Evolutionary conservation across 805 yeast species (phyloP), one percentile per base, ranked within the genome.

Genomic region (Ogataea pini): DNA sequence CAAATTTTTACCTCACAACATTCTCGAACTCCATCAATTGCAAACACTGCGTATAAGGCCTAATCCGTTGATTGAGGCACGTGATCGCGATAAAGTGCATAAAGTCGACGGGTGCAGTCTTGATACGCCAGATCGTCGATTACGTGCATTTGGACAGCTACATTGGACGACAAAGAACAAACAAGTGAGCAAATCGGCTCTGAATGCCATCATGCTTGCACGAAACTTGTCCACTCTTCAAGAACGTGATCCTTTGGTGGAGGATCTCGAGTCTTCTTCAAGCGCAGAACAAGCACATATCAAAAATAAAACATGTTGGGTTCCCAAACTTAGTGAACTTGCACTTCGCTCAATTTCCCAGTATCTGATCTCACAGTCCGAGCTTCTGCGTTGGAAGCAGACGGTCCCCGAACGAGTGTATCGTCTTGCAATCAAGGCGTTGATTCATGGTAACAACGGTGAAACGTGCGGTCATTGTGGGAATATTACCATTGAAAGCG

Each of bases 401-500:
- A 62, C 65, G 17, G 72, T 79, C 0, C 80, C 81, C 3, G 70
- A 65, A 14, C 44, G 72, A 10, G 70, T 72, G 18, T 84, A 79
- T 47, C 59, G 59, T 40, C 55, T 74, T 45, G 75, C 82, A 0
- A 73, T 78, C 2, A 71, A 71, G 45, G 83, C 86, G 0, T 65
- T 82, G n/a, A 72, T 75, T 24, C 75, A 75, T 53, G 86, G 77
- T 2, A 61, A 70, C 3, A 72, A 73, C 55, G 73, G 75, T 13
- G 84, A 80, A 49, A 66, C 72, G 0, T 82, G 88, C 59, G 76
- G 80, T 3, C 67, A 69, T 36, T 82, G 88, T 61, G 63, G 69
- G 7, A 49, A 62, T 3, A 67, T 73, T n/a, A 69, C 76, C 3
- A 75, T 80, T 6, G 82, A 80, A 47, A 78, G 84, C 2, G 71